Conservation (phyloP, 176 grass and related monocot genomes). For the maize (Zea mays) region Zm-B73-REFERENCE-NAM-5.0 NC_050100.1:10138001-10138500, state of each 20-base stretch:
- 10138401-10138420: constrained; percentile 44
- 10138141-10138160: constrained; percentile 42
- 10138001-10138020: constrained; percentile 22
- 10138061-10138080: constrained; percentile 93
- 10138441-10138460: constrained; percentile 50
- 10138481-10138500: constrained; percentile 41
- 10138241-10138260: constrained; percentile 55
- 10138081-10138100: constrained; percentile 74
- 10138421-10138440: constrained; percentile 43
- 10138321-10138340: constrained; percentile 39
- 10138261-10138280: constrained; percentile 66
- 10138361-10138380: constrained; percentile 46
- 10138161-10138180: constrained; percentile 50
- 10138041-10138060: constrained; percentile 73
- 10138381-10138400: constrained; percentile 38
- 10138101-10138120: constrained; percentile 51
- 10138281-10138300: constrained; percentile 28
- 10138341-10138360: constrained; percentile 55
- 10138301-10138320: constrained; percentile 14
- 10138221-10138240: constrained; percentile 46
- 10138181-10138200: constrained; percentile 33
- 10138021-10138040: constrained; percentile 56
- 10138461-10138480: constrained; percentile 36
- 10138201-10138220: constrained; percentile 53
- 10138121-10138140: constrained; percentile 51